Base-by-base conservation (phyloP, 1,284 basidiomycete species). In the Ceratobasidium sp. region DNA sequence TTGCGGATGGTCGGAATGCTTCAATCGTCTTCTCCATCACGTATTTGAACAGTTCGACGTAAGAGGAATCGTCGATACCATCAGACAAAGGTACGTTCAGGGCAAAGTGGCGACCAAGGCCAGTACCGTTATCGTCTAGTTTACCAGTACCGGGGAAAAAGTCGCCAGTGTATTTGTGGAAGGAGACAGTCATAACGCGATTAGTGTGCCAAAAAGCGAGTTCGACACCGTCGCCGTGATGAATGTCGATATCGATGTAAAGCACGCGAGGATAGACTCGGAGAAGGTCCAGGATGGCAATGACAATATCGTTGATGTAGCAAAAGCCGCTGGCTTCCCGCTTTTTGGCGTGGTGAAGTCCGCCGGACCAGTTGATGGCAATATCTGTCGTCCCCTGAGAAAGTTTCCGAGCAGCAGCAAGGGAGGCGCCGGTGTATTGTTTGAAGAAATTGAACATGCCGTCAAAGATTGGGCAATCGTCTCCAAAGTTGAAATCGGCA, bases 111-210 rank as follows among this genome's bases (percentile, higher is more conserved):
- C 98, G 98, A 75, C 97, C 98, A 1, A 92, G 83, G 17, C 90
- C 91, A 22, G 89, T 88, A n/a, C 88, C 88, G 77, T 95, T 94
- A 84, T 98, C 96, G 81, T 95, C 94, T 13, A 97, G 88, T 82
- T 96, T 95, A 17, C 96, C 96, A 0, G 96, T 98, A 0, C 96
- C 95, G 0, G 96, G 96, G 84, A 99, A 99, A 87, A 99, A 99
- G 82, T 98, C 96, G 78, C 95, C 95, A 1, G 95, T 97, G 85
- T 98, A 99, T 85, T 99, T 99, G 88, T 99, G 97, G 85, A 99
- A 99, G 0, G 97, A 99, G 25, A 98, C 95, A 0, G 98, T 99
- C 90, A 99, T 93, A 77, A 99, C 97, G 29, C 98, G 92, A 81
- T 99, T 97, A 49, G 96, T 95, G 81, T 97, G 93, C 85, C 98